Evolutionary conservation across 768 basidiomycete genomes (phyloP), one percentile per base, ranked within the genome.

Genomic region (Lactifluus rugatus): DNA sequence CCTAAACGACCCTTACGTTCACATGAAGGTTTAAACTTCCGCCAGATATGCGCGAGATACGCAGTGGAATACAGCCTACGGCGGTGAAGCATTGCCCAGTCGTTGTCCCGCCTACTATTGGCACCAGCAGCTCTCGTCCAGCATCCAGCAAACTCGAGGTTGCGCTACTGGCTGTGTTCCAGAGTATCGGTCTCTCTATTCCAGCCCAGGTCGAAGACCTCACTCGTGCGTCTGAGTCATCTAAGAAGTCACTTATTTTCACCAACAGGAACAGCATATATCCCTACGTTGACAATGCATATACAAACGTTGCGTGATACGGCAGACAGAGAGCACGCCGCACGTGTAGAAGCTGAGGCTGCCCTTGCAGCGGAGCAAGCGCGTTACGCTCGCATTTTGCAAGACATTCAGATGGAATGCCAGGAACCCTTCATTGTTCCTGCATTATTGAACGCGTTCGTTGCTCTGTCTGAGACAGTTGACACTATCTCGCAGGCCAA

Each of bases 371-470:
- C 54, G 44, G 58, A 62, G 44, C 48, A 37, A 10, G 57, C 42
- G 48, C 52, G 44, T 39, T 53, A 62, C 31, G 42, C 58, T 31
- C 58, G 48, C 2, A 45, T 60, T 50, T 42, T 62, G 37, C 61
- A 50, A 28, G 58, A 48, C 34, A 55, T 62, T 32, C 47, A 48
- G n/a, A 41, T 2, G 39, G 70, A 71, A 48, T 60, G 60, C 41
- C 54, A 46, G 5, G 61, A 61, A 54, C 70, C 70, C 34, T 65
- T 70, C 57, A 62, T 70, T 13, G 67, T 71, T 2, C 70, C 70
- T 9, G 68, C 70, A 21, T 65, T 71, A 49, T 53, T 68, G 56
- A 68, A 71, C 44, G 70, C 69, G 26, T 70, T 71, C 63, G 52
- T 65, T 45, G 61, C 63, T 37, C 54, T 71, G 32, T 64, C 68